These are phyloP conservation scores for Aspergillus ruber DNA, from an alignment of 2,329 filamentous ascomycete genomes.

Conservation along the genomic window DNA sequence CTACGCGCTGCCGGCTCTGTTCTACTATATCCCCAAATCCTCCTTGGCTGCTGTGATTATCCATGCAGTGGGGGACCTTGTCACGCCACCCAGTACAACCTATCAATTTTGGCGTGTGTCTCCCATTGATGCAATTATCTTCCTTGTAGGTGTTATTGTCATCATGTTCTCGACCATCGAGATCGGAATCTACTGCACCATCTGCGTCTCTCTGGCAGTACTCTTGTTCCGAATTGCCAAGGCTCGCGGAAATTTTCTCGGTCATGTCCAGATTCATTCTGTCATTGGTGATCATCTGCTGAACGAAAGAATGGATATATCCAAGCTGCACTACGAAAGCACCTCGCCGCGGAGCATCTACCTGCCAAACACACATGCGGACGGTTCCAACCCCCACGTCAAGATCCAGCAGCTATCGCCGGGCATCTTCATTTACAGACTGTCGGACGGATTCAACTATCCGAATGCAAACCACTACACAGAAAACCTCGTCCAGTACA, in stretches of 20 bases:
- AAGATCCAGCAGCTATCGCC: constrained; percentile 74
- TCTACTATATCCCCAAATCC: constrained; percentile 86
- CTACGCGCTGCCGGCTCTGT: constrained; percentile 79
- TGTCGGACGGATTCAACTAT: constrained; percentile 92
- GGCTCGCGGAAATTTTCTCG: constrained; percentile 75
- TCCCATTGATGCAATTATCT: constrained; percentile 83
- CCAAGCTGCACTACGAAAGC: constrained; percentile 7
- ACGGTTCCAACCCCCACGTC: constrained; percentile 82
- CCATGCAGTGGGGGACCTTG: constrained; percentile 86
- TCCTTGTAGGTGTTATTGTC: constrained; percentile 86
- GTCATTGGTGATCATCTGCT: constrained; percentile 71
- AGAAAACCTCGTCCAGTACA: constrained; percentile 64
- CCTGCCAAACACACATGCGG: constrained; percentile 76
- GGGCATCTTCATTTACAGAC: constrained; percentile 92
- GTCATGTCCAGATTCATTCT: constrained; percentile 74
- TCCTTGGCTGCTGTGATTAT: constrained; percentile 85
- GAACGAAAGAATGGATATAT: constrained; percentile 55
- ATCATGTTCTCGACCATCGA: constrained; percentile 86
- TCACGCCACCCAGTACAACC: constrained; percentile 82
- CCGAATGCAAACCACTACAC: constrained; percentile 87
- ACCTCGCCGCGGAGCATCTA: constrained; percentile 54
- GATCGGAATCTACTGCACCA: constrained; percentile 83
- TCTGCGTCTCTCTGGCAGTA: constrained; percentile 67
- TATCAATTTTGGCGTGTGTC: constrained; percentile 95
- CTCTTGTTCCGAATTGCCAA: constrained; percentile 79